Percentiles rank a stretch among this genome's conserved stretches.
Evolutionary conservation across 2,329 filamentous ascomycete genomes (phyloP).

Genomic region (Pseudocercospora pini-densiflorae): DNA sequence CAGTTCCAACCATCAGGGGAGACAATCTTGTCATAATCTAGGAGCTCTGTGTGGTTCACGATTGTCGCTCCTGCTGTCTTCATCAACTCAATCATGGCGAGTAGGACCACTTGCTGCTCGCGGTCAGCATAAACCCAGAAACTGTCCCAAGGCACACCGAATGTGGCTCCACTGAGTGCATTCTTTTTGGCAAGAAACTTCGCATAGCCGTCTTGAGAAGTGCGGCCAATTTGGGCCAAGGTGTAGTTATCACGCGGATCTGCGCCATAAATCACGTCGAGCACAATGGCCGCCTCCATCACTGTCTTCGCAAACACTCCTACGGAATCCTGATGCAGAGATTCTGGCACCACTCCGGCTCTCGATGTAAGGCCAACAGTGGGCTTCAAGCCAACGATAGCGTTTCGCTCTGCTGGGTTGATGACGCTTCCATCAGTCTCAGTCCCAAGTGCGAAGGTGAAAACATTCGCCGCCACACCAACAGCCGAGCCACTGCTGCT

Average conservation of each 20-base stretch:
- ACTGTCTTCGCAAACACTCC: conserved; percentile 71
- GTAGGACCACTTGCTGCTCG: conserved; percentile 60
- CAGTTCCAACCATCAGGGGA: conserved; percentile 74
- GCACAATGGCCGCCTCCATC: conserved; percentile 67
- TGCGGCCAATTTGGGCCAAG: conserved; percentile 58
- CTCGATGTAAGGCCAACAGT: conserved; percentile 74
- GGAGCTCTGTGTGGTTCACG: conserved; percentile 72
- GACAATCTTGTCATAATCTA: conserved; percentile 65
- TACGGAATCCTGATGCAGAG: conserved; percentile 69
- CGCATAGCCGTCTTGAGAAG: conserved; percentile 61
- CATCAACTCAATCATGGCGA: conserved; percentile 57
- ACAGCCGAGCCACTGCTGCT: conserved; percentile 69
- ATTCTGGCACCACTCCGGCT: conserved; percentile 63
- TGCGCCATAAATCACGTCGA: conserved; percentile 70
- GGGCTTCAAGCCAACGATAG: conserved; percentile 74
- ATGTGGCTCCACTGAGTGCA: conserved; percentile 64
- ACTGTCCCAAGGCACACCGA: conserved; percentile 73
- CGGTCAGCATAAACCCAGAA: conserved; percentile 68
- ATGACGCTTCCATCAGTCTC: conserved; percentile 74
- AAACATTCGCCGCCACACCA: conserved; percentile 66
- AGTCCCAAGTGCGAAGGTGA: conserved; percentile 70
- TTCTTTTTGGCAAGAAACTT: conserved; percentile 60
- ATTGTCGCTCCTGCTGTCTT: conserved; percentile 67
- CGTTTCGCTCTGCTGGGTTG: conserved; percentile 71
- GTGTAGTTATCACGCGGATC: conserved; percentile 71